Base-by-base conservation (phyloP, 371 early-diverging fungal genomes). In the Mucor mucedo region DNA sequence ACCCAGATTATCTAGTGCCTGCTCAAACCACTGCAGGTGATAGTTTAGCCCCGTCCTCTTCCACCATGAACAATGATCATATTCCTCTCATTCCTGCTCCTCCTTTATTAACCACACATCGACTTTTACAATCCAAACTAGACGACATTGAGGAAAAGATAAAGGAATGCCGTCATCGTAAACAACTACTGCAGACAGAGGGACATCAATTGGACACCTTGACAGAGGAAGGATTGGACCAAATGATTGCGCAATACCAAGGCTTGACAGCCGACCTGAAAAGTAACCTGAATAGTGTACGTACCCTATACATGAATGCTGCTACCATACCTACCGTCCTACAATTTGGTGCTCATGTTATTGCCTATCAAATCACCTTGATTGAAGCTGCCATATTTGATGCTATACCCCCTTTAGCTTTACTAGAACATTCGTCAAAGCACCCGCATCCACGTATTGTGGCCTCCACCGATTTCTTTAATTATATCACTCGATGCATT, bases 401-500 rank as follows among this genome's bases (percentile, higher is more conserved):
- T 54, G 79, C 85, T 47, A 90, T 93, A n/a, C 84, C 87, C 21
- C 84, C 90, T 0, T 42, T 63, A 2, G 87, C 91, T 14, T 65
- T 93, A 11, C 61, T 91, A 30, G 70, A 75, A 5, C 92, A 93
- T 67, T 88, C 91, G 0, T 83, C 91, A 3, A 84, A 85, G 41
- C 71, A 77, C 30, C 91, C 91, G 5, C 80, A 89, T 54, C 84
- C 87, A 45, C 83, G 85, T 16, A 84, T 93, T 28, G 88, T 87
- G 30, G 89, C 89, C 3, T 88, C 87, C 2, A 87, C 92, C 13
- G 93, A 91, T 60, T 91, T 91, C 71, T 93, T 93, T 82, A 93
- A 93, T 63, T 92, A 91, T 65, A 62, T 91, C 28, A 90, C 93
- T 6, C 82, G 94, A 8, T 64, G 87, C 58, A 85, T 93, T 44